Evolutionary conservation across 2,329 filamentous ascomycete genomes (phyloP), one percentile per base, ranked within the genome.

Genomic region (Calonectria hawksworthii): DNA sequence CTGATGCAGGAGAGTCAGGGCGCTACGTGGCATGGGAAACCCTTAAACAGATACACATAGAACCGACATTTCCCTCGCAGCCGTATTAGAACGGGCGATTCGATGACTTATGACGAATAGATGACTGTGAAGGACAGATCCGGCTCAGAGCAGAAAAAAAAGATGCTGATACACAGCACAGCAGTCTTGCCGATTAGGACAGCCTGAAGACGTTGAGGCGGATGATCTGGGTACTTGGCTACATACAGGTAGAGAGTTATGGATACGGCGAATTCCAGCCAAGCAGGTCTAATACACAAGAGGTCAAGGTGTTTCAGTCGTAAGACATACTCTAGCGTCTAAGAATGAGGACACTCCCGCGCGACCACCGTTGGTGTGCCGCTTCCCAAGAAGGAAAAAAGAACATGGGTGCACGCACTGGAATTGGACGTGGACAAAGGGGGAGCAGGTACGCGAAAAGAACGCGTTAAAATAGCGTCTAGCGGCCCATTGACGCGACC

Each of bases 381-480:
- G 21, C n/a, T n/a, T 47, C 70, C 67, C 56, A 68, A 73, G 77
- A 66, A 32, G 18, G 18, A 44, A 10, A 44, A n/a, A 16, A 16
- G 16, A 38, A 77, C 65, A 64, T 63, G 26, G 34, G 16, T 50
- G 16, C 21, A 68, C 61, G 16, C 11, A 68, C 61, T 78, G 74
- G 79, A 76, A 77, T 80, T 71, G 32, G 59, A 68, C 52, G 74
- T 74, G 71, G 68, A 72, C 47, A 71, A 72, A 64, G 72, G 69
- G 64, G 72, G 44, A 28, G 13, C 21, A 9, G 34, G 23, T 26
- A 74, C 79, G 79, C 74, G 79, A 74, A 52, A 32, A 32, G 67
- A 73, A 81, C 79, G 79, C 77, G 79, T 81, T 74, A 41, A 63
- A 68, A 80, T 79, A 77, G 79, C 75, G 76, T 75, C 52, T 65